phyloP scores from a whole-genome alignment of 305 asterid species.

The Fraxinus velutina region DNA sequence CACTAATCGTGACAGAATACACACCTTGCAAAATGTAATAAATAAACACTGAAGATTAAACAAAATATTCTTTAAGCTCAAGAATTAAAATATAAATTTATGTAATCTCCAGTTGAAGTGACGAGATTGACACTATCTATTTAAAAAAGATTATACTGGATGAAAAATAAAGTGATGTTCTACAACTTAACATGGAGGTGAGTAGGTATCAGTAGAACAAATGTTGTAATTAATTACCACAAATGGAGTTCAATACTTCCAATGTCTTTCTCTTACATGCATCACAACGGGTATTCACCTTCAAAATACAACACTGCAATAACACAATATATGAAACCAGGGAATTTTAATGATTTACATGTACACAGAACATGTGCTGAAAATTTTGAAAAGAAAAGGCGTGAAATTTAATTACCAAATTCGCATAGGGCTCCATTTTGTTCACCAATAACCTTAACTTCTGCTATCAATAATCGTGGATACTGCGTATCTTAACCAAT shows the following conservation, averaged over 20 bases:
- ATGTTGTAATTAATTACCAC: constrained; percentile 20
- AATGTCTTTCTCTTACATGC: background rate
- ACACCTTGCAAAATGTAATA: constrained; percentile 25
- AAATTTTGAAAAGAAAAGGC: background rate
- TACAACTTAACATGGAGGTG: background rate
- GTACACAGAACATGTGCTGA: background rate
- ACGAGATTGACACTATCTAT: no score
- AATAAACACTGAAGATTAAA: background rate
- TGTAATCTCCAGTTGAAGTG: no score
- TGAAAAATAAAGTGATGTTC: no score
- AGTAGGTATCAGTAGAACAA: background rate
- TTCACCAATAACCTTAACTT: background rate
- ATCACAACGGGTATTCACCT: background rate
- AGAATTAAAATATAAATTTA: no score
- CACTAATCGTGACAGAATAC: constrained; percentile 23
- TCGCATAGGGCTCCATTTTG: background rate
- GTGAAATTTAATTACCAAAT: background rate
- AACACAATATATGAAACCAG: background rate
- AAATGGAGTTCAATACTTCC: constrained; percentile 10
- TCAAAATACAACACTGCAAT: background rate
- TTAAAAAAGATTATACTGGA: no score
- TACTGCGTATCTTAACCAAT: background rate
- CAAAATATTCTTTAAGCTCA: background rate
- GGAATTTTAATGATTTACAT: background rate
- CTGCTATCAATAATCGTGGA: background rate